Evolutionary conservation across 2,329 filamentous ascomycete genomes (phyloP).

Genomic region (Nemania sp.): DNA sequence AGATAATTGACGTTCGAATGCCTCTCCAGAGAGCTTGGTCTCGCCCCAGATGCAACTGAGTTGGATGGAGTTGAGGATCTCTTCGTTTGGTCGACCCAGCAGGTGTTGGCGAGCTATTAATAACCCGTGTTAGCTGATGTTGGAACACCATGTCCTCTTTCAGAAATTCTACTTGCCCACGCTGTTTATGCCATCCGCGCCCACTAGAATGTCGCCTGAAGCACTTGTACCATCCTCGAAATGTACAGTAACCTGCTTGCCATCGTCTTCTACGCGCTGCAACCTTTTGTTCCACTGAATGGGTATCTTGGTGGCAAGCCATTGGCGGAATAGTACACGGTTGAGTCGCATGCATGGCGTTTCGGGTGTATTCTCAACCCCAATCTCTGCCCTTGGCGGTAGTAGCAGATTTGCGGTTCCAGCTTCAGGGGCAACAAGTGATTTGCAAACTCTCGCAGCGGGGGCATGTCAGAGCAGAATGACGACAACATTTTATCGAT

Average conservation of each 20-base stretch:
- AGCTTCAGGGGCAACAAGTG: slow-evolving; percentile 33
- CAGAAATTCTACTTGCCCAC: slow-evolving; percentile 36
- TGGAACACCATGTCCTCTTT: neutral
- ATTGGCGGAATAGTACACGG: slow-evolving; percentile 42
- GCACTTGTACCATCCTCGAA: slow-evolving; percentile 48
- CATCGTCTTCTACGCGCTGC: slow-evolving; percentile 37
- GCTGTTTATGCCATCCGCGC: slow-evolving; percentile 49
- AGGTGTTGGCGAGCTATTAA: slow-evolving; percentile 43
- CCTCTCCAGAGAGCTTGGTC: slow-evolving; percentile 41
- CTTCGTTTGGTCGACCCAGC: slow-evolving; percentile 37
- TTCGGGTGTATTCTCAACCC: slow-evolving; percentile 28
- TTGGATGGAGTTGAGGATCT: slow-evolving; percentile 39
- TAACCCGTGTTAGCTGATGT: slow-evolving; percentile 17
- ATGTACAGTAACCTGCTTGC: slow-evolving; percentile 36
- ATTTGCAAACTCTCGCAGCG: slow-evolving; percentile 30
- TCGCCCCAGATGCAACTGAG: slow-evolving; percentile 44
- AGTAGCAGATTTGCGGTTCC: slow-evolving; percentile 24
- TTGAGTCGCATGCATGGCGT: slow-evolving; percentile 42
- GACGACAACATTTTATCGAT: slow-evolving; percentile 15
- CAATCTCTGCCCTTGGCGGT: slow-evolving; percentile 12
- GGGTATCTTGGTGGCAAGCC: slow-evolving; percentile 45
- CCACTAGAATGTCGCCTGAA: slow-evolving; percentile 46
- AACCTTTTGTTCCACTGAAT: slow-evolving; percentile 47
- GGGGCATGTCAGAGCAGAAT: slow-evolving; percentile 36
- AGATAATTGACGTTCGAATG: slow-evolving; percentile 46